These are phyloP conservation scores for Prunus kanzakura DNA, from an alignment of 306 rosid genomes.

Conservation along the genomic window DNA sequence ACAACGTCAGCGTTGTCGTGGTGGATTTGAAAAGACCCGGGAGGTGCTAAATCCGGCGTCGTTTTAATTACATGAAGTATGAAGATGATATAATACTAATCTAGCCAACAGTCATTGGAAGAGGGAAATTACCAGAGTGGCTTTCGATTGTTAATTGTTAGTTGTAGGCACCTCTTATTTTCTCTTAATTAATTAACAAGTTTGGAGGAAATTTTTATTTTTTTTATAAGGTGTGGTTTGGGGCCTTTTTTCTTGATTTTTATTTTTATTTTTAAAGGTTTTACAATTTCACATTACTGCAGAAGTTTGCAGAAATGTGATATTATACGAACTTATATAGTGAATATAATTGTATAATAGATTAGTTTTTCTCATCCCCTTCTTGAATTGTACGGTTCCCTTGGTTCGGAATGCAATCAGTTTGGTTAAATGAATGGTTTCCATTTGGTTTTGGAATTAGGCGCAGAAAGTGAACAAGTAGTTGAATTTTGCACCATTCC, in stretches of 20 bases:
- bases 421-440: not conserved
- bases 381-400: too few relatives aligned
- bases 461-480: not conserved
- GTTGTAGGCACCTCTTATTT: conserved; percentile 5
- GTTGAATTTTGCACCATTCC: not conserved
- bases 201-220: not conserved
- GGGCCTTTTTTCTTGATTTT: not conserved
- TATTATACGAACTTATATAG: not conserved
- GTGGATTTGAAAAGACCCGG: conserved; percentile 62
- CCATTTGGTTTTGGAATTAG: not conserved
- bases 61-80: not conserved
- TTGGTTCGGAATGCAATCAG: not conserved
- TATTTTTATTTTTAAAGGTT: too few relatives aligned
- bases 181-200: not conserved
- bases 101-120: not conserved
- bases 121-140: not conserved
- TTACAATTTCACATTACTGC: not conserved
- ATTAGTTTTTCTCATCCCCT: not conserved
- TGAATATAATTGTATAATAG: not conserved
- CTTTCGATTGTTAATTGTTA: conserved; percentile 3
- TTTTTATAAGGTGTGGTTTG: not conserved
- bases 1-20: conserved; percentile 86
- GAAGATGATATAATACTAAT: not conserved
- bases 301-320: conserved; percentile 9
- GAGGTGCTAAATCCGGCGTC: conserved; percentile 8